Conservation (phyloP, 1,284 basidiomycete genomes). For the Moesziomyces aphidis region DNA sequence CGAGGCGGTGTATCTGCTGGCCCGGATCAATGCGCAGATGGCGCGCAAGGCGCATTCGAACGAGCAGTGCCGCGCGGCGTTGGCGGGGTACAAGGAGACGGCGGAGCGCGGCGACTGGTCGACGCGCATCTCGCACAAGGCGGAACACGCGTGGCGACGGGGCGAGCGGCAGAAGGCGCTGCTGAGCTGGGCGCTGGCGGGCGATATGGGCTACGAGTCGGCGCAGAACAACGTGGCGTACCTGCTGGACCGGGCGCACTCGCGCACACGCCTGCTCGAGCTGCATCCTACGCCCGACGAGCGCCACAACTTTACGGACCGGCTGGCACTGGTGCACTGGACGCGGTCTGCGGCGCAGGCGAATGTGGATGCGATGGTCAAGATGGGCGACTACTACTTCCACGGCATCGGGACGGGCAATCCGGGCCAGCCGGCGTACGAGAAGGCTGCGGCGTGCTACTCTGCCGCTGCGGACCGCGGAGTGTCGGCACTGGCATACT, state of each 20-base stretch:
- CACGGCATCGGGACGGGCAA: conserved; percentile 69
- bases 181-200: conserved; percentile 83
- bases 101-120: conserved; percentile 64
- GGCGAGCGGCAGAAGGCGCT: conserved; percentile 54
- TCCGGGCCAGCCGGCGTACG: conserved; percentile 75
- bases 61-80: conserved; percentile 45
- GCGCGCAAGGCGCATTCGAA: conserved; percentile 33
- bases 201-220: conserved; percentile 84
- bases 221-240: conserved; percentile 97
- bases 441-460: conserved; percentile 92
- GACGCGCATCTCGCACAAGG: conserved; percentile 59
- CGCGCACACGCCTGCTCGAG: conserved; percentile 21
- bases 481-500: conserved; percentile 91
- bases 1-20: conserved; percentile 54
- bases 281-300: conserved; percentile 10
- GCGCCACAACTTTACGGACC: conserved; percentile 71
- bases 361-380: conserved; percentile 94
- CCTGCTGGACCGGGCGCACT: conserved; percentile 79
- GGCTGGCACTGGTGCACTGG: conserved; percentile 89
- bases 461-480: conserved; percentile 90
- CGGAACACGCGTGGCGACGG: conserved; percentile 62
- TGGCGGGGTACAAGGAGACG: conserved; percentile 53
- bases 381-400: conserved; percentile 91
- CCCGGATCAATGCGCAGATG: conserved; percentile 44
- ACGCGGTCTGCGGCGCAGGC: conserved; percentile 91